Conservation (phyloP, 257 asterid genomes). For the Ligustrum vulgare region DNA sequence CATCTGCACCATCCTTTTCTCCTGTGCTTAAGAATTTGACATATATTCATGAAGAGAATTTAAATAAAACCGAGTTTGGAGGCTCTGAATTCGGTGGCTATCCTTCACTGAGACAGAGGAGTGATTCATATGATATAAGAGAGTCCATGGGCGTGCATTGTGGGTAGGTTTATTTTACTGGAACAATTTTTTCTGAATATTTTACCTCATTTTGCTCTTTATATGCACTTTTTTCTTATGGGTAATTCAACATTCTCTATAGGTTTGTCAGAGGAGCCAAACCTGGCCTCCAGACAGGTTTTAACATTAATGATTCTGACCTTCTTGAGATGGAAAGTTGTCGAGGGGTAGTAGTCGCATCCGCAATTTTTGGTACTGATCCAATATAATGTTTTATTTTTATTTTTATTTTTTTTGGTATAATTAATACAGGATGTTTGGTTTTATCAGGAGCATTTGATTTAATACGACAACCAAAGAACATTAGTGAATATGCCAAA, state of each 20-base stretch:
- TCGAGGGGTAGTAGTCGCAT: constrained; percentile 81
- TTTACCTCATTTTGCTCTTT: neutral
- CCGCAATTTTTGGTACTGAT: constrained; percentile 84
- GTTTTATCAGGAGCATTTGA: constrained; percentile 80
- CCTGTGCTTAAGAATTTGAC: constrained; percentile 65
- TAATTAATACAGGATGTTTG: constrained; percentile 27
- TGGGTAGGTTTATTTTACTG: constrained; percentile 60
- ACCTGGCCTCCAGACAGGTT: constrained; percentile 82
- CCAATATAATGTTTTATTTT: constrained; percentile 5
- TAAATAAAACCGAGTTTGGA: constrained; percentile 74
- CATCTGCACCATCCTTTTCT: constrained; percentile 72
- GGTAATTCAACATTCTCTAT: neutral
- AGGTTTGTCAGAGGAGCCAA: constrained; percentile 84
- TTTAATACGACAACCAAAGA: constrained; percentile 77
- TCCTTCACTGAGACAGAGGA: constrained; percentile 72
- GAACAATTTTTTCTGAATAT: neutral
- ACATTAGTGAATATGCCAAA: constrained; percentile 70
- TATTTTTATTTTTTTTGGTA: constrained; percentile 11
- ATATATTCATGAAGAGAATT: constrained; percentile 70
- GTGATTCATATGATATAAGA: constrained; percentile 69
- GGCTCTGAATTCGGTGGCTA: constrained; percentile 95
- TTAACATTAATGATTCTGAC: constrained; percentile 76
- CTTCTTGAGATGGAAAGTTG: constrained; percentile 84
- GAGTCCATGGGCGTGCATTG: constrained; percentile 87
- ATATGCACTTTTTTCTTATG: neutral